Evolutionary conservation across 148 eudicot species (phyloP).

Genomic region (Camellia granthamiana): DNA sequence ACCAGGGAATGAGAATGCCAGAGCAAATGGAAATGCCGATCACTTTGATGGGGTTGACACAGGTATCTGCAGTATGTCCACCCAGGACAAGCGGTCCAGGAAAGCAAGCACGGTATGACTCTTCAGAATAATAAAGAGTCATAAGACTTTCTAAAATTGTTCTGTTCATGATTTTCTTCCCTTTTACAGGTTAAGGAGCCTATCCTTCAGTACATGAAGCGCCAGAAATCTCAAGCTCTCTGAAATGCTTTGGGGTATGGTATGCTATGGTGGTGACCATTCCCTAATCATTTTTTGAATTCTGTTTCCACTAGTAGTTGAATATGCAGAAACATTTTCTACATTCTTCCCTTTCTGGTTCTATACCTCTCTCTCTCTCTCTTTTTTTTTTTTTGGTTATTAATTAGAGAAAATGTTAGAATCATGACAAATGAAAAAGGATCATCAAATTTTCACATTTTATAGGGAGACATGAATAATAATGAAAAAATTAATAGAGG

Average conservation of each 20-base stretch:
- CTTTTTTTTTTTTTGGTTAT: too few relatives aligned
- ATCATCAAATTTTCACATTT: too few relatives aligned
- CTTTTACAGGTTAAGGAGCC: slow-evolving; percentile 74
- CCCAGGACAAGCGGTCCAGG: slow-evolving; percentile 72
- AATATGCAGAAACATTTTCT: not conserved
- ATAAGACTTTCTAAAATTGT: not conserved
- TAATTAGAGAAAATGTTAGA: too few relatives aligned
- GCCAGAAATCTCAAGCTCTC: slow-evolving; percentile 64
- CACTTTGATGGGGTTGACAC: slow-evolving; percentile 38
- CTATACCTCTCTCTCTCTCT: too few relatives aligned
- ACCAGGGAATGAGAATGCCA: slow-evolving; percentile 49
- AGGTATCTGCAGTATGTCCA: slow-evolving; percentile 50
- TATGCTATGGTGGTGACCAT: not conserved
- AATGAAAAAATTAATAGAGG: too few relatives aligned
- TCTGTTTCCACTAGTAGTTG: slow-evolving; percentile 1
- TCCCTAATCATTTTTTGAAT: not conserved
- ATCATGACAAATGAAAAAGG: too few relatives aligned
- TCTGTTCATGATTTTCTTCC: not conserved
- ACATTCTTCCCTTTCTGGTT: too few relatives aligned
- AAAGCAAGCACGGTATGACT: slow-evolving; percentile 78
- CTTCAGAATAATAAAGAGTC: not conserved
- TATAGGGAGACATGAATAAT: too few relatives aligned
- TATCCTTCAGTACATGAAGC: slow-evolving; percentile 65
- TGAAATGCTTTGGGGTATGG: slow-evolving; percentile 21
- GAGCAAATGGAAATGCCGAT: slow-evolving; percentile 28